phyloP scores from a whole-genome alignment of 305 asterid species.

The Striga hermonthica region DNA sequence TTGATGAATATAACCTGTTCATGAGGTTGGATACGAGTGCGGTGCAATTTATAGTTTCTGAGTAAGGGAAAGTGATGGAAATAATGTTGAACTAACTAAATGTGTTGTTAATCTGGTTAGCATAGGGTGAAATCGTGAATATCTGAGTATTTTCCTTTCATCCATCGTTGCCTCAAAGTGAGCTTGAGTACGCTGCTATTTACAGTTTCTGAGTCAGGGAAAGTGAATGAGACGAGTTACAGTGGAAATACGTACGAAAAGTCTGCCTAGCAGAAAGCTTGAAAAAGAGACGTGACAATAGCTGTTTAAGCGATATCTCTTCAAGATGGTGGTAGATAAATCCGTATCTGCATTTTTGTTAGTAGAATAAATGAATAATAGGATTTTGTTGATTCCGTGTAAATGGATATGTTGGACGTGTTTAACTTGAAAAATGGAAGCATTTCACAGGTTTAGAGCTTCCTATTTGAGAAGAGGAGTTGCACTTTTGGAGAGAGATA shows the following conservation, averaged over 20 bases:
- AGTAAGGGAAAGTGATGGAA: too few species aligned
- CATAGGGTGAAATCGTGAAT: background rate
- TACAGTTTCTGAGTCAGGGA: too few species aligned
- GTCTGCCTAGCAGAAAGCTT: too few species aligned
- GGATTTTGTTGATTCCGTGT: background rate
- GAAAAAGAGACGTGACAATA: background rate
- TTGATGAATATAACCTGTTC: background rate
- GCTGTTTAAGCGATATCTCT: background rate
- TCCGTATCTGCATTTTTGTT: background rate
- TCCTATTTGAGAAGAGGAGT: background rate
- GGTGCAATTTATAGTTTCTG: too few species aligned
- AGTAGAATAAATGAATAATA: background rate
- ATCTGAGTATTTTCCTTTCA: background rate
- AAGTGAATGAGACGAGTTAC: too few species aligned
- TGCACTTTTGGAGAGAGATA: background rate
- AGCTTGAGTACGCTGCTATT: background rate
- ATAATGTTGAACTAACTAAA: too few species aligned
- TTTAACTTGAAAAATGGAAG: background rate
- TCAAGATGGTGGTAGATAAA: background rate
- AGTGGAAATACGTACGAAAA: too few species aligned
- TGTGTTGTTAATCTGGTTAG: too few species aligned
- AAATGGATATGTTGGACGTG: background rate
- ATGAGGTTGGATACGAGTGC: background rate
- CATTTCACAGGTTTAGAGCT: background rate
- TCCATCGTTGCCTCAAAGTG: background rate